A percentile compares a stretch with the other conserved stretches of the same genome.
These are phyloP conservation scores for Brasenia schreberi DNA, from an alignment of 164 flowering plant species.

Conservation along the genomic window DNA sequence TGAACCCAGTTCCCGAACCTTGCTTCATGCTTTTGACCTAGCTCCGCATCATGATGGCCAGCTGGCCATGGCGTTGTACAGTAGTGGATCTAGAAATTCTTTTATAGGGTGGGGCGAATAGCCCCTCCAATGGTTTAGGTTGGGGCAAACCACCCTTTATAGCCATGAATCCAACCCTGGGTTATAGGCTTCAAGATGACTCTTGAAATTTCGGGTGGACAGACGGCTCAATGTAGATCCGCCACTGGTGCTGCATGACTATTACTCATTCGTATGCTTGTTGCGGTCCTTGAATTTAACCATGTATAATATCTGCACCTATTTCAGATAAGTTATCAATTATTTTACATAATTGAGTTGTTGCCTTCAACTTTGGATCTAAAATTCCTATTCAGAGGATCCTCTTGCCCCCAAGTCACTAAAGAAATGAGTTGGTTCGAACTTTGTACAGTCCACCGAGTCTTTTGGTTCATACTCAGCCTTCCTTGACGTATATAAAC, in stretches of 20 bases:
- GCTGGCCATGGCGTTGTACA: neutral
- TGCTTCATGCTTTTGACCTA: constrained; percentile 10
- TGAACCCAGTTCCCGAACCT: constrained; percentile 23
- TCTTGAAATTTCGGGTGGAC: no score
- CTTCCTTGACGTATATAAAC: neutral
- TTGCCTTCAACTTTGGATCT: constrained; percentile 2
- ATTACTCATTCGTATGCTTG: constrained; percentile 14
- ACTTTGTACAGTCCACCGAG: neutral
- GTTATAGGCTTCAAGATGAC: no score
- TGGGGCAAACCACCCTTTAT: no score
- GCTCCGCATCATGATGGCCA: constrained; percentile 9
- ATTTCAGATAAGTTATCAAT: constrained; percentile 18
- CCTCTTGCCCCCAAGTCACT: constrained; percentile 14
- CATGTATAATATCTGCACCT: constrained; percentile 4
- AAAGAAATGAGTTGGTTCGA: neutral
- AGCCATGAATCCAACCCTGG: no score
- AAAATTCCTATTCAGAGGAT: constrained; percentile 8
- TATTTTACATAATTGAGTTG: constrained; percentile 6
- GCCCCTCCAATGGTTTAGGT: no score
- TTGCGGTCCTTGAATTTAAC: constrained; percentile 7
- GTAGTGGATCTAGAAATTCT: no score
- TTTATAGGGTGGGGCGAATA: no score
- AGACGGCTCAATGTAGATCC: neutral
- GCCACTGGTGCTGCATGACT: constrained; percentile 22
- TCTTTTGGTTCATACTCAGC: neutral